Conservation (phyloP, 2,329 filamentous ascomycete species). For the Fusarium austroafricanum region DNA sequence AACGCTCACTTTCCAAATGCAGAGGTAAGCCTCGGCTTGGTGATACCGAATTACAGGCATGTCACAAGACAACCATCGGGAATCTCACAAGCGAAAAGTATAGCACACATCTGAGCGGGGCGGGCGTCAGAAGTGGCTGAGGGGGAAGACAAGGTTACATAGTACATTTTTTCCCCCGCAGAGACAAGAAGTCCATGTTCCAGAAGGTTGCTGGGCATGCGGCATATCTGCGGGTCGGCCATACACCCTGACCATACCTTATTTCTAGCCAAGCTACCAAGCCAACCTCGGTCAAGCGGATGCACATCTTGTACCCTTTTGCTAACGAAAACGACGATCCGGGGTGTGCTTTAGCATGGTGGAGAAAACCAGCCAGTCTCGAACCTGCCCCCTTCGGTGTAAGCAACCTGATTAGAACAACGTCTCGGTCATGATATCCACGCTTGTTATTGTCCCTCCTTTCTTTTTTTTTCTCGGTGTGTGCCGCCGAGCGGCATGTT, state of each 20-base stretch:
- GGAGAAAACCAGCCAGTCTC: constrained; percentile 25
- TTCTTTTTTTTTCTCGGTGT: constrained; percentile 20
- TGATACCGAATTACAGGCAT: constrained; percentile 35
- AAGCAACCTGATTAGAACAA: constrained; percentile 25
- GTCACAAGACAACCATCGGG: constrained; percentile 17
- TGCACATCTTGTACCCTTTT: constrained; percentile 13
- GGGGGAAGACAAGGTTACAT: too few species aligned
- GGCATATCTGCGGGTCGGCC: constrained; percentile 20
- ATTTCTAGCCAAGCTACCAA: constrained; percentile 29
- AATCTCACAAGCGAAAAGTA: constrained; percentile 12
- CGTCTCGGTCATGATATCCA: constrained; percentile 19
- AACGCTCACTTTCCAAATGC: constrained; percentile 8
- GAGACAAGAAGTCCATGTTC: constrained; percentile 15
- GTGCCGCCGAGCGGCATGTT: constrained; percentile 33
- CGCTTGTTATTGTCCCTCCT: background rate
- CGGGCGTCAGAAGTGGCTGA: too few species aligned
- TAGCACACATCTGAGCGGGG: too few species aligned
- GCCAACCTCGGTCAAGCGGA: constrained; percentile 29
- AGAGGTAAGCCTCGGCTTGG: constrained; percentile 31
- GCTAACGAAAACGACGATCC: background rate
- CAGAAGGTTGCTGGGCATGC: constrained; percentile 22
- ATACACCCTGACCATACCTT: constrained; percentile 29
- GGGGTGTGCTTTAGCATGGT: constrained; percentile 11
- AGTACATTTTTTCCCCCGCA: background rate
- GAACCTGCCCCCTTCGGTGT: constrained; percentile 27